phyloP scores from a whole-genome alignment of 192 early-diverging fungal genomes.

The Podila clonocystis region DNA sequence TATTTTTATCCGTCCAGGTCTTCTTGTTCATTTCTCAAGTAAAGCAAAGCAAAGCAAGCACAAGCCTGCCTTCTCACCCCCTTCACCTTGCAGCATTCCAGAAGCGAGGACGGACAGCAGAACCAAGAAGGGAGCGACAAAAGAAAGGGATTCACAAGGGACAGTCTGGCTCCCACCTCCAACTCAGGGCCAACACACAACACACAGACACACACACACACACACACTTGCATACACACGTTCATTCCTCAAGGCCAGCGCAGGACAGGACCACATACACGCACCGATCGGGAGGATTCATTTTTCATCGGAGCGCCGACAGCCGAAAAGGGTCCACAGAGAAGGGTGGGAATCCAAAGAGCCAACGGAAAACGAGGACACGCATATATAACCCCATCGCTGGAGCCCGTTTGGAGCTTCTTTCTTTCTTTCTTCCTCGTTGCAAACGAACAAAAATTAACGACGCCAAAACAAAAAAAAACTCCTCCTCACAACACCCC shows the following conservation, averaged over 20 bases:
- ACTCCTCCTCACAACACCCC: not conserved
- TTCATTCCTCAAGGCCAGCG: no score
- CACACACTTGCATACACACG: no score
- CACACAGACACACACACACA: no score
- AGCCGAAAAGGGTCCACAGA: not conserved
- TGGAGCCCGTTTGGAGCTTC: not conserved
- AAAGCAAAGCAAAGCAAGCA: no score
- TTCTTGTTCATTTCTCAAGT: not conserved
- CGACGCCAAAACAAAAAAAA: no score
- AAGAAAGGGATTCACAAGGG: not conserved
- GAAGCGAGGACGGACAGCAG: not conserved
- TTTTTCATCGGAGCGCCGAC: not conserved
- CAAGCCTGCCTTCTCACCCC: not conserved
- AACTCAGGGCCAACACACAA: no score
- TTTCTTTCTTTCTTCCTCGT: not conserved
- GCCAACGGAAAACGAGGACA: conserved; percentile 5
- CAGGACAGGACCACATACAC: no score
- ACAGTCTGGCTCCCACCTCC: no score
- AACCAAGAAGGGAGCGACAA: not conserved
- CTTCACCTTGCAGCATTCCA: not conserved
- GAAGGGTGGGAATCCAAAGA: conserved; percentile 13
- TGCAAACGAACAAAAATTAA: no score
- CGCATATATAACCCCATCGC: conserved; percentile 4
- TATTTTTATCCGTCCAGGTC: not conserved
- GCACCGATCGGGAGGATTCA: not conserved